These are phyloP conservation scores for Colletotrichum sp. DNA, from an alignment of 2,329 filamentous ascomycete species.

Conservation along the genomic window DNA sequence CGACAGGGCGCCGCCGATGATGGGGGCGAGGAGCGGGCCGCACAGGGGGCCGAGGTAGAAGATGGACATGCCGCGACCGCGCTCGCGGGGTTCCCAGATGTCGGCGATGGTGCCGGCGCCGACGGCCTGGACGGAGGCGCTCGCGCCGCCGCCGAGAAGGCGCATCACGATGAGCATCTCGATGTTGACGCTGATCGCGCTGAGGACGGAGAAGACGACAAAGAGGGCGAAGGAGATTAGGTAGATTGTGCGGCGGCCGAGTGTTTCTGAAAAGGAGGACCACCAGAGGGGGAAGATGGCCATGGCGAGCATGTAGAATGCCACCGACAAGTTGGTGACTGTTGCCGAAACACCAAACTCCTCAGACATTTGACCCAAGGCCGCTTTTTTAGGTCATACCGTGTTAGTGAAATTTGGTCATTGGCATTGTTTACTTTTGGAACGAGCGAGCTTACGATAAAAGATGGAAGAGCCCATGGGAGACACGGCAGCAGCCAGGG, in stretches of 20 bases:
- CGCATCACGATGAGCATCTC: constrained; percentile 80
- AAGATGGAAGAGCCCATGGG: constrained; percentile 87
- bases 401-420: constrained; percentile 6
- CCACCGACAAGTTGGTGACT: constrained; percentile 76
- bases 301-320: constrained; percentile 84
- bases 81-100: constrained; percentile 75
- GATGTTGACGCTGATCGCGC: constrained; percentile 72
- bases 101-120: constrained; percentile 85
- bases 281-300: constrained; percentile 87
- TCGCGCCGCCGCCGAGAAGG: constrained; percentile 74
- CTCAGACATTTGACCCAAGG: constrained; percentile 66
- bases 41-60: constrained; percentile 82
- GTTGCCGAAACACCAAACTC: constrained; percentile 69
- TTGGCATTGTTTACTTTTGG: neutral
- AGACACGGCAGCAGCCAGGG: constrained; percentile 76
- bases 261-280: constrained; percentile 78
- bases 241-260: constrained; percentile 80
- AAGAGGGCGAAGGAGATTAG: constrained; percentile 76
- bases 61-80: constrained; percentile 80
- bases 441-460: constrained; percentile 63
- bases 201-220: constrained; percentile 71
- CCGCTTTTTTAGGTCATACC: constrained; percentile 54
- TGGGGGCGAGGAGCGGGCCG: constrained; percentile 73
- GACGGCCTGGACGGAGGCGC: constrained; percentile 82
- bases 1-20: constrained; percentile 76